Evolutionary conservation across 345 rosid species (phyloP), one percentile per base, ranked within the genome.

Genomic region (Populus simonii): DNA sequence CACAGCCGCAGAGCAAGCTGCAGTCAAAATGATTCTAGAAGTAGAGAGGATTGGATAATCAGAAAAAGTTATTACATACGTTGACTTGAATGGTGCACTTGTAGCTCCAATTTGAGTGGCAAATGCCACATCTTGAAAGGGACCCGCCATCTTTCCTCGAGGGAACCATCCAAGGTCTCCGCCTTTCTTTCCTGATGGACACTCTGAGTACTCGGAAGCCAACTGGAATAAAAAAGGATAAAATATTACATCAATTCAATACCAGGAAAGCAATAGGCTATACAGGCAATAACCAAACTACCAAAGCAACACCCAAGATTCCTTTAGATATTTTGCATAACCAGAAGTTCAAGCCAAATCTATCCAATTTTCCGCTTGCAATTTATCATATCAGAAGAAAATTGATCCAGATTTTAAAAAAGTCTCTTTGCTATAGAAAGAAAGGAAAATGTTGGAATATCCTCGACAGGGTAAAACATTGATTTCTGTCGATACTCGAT

Each of bases 131-230:
- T 93, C 98, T 77, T 92, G 99, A 84, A 95, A 95, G 15, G 98
- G 99, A 13, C 98, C 99, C 1, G 94, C 97, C 99, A 95, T 95
- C 86, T 95, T 95, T 35, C 99, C 99, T 4, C 98, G 85, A 4
- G 98, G 99, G 79, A 95, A 95, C 98, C 99, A 95, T 85, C 99
- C 99, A 82, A 95, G 89, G 83, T 95, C 99, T 29, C 99, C 99
- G 12, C 99, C 99, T 83, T 95, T 95, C 87, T 95, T 95, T 68
- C 97, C 99, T 13, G 99, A 95, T 31, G 98, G 97, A 61, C 97
- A 95, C 76, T 95, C 99, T 0, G 99, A 95, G 79, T 89, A 95
- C 80, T 95, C 98, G 71, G 95, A 94, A 72, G 99, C 98, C 79
- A 92, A 43, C 99, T 92, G 88, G 31, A 74, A 29, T 66, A 35